Base-by-base conservation (phyloP, 2,329 filamentous ascomycete species). In the Colletotrichum orchidophilum region DNA sequence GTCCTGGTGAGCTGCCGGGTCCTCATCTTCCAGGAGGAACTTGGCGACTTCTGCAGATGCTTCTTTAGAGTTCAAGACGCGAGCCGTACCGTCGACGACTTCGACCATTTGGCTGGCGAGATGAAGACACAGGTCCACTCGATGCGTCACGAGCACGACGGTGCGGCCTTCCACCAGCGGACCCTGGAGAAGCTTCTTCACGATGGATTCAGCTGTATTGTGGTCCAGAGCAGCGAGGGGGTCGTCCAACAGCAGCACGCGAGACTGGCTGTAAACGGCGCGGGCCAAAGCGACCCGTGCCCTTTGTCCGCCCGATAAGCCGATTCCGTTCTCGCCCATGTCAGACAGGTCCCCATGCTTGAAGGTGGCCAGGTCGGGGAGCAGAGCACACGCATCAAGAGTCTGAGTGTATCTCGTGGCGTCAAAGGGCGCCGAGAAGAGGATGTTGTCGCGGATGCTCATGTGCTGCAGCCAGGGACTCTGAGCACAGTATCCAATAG, bases 141-240 rank as follows among this genome's bases (percentile, higher is more conserved):
- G 87, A 78, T 95, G 93, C 0, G 94, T 95, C 58, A 96, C 93
- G 52, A 95, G 89, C n/a, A 96, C 88, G 0, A 94, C 91, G 0
- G 92, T 93, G 6, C 93, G 87, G 7, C 85, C 87, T 66, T 90
- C 87, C 11, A 87, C 83, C 0, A 92, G 87, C 0, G 91, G 84
- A 0, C 88, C 87, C 24, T 87, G 85, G 62, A 94, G 84, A 74
- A 83, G 87, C 80, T 83, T 88, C 73, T 82, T 88, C 86, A 97
- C 75, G 79, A 84, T 94, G 75, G 77, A 87, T 78, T 80, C 88
- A 0, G 88, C 89, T 0, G 90, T 92, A 31, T 89, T 85, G 64
- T 91, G 89, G 55, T 92, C 90, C 9, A 92, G 78, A 0, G 90
- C 87, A 2, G 90, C 89, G 33, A 92, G 86, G 0, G 90, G 89